These are phyloP conservation scores for Colletotrichum higginsianum DNA, from an alignment of 2,329 filamentous ascomycete species.

Conservation along the genomic window DNA sequence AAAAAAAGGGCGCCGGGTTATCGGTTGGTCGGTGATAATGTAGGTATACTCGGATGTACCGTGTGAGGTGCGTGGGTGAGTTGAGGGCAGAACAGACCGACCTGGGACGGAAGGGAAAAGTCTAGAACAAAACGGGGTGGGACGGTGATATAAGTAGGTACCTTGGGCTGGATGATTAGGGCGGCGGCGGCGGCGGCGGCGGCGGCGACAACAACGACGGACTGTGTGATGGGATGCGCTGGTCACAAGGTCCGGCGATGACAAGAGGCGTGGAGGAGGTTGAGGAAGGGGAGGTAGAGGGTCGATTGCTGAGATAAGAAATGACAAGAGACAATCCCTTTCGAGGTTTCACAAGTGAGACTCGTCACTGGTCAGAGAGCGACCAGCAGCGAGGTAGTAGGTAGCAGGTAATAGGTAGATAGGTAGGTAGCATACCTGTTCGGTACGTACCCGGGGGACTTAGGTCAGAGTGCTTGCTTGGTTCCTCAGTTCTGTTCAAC, in stretches of 20 bases:
- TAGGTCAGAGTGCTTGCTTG: constrained; percentile 13
- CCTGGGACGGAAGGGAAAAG: constrained; percentile 32
- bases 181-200: constrained; percentile 21
- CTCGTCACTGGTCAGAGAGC: constrained; percentile 30
- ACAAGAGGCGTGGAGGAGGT: constrained; percentile 38
- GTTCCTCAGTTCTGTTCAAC: too few species aligned
- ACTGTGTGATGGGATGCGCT: constrained; percentile 39
- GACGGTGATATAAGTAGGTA: constrained; percentile 36
- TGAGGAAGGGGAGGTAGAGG: neutral
- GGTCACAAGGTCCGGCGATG: constrained; percentile 42
- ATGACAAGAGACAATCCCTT: constrained; percentile 27
- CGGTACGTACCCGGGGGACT: neutral
- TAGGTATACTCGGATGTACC: constrained; percentile 30
- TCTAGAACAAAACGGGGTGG: constrained; percentile 35
- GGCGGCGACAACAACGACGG: constrained; percentile 29
- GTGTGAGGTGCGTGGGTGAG: constrained; percentile 22
- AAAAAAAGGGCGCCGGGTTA: constrained; percentile 8
- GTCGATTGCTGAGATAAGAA: constrained; percentile 41
- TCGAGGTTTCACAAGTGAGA: constrained; percentile 35
- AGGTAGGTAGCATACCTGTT: neutral
- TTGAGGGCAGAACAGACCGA: constrained; percentile 38
- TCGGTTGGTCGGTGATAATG: constrained; percentile 18
- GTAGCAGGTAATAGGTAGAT: neutral
- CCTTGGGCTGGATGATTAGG: constrained; percentile 32
- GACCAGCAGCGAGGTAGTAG: neutral